Base-by-base conservation (phyloP, 306 rosid species). In the Medicago lupulina region DNA sequence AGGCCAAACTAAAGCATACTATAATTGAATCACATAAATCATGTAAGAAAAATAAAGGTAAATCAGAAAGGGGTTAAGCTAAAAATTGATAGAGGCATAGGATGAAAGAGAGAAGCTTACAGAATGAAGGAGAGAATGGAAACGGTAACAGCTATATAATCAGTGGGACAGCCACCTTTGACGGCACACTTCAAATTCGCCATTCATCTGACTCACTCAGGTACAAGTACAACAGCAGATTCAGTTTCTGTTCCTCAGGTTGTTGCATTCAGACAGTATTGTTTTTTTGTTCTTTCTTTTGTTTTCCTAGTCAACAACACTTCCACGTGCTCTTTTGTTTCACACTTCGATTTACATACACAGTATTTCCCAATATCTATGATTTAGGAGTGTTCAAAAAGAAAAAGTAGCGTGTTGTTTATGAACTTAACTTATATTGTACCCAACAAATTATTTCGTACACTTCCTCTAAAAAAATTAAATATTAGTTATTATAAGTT, bases 81-180 rank as follows among this genome's bases (percentile, higher is more conserved):
- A 17, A 69, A 75, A 34, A 74, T 44, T 72, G 70, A 41, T 7
- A 3, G 60, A 66, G 64, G 63, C 88, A 77, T 63, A 18, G 8
- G 12, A 78, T 39, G 47, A 51, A 28, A 28, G 19, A 4, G 16
- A 70, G 71, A 71, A 70, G 21, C 85, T 67, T 83, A 95, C 98
- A 95, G 28, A 77, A 87, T 73, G 55, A 87, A 83, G 72, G 87
- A 89, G 46, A 83, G 8, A 51, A 86, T 74, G 66, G 99, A 81
- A 4, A 90, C 3, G 28, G 89, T 70, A 66, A 95, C 53, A 73
- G 97, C 99, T 39, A 86, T 16, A 81, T 81, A 92, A 68, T 95
- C 98, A 44, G 85, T 90, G 88, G 88, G 92, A 74, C 98, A 95
- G 6, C 99, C 98, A 57, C 99, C 99, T 49, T 84, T 69, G 12